Evolutionary conservation across 768 basidiomycete genomes (phyloP).

Genomic region (Bullera alba): DNA sequence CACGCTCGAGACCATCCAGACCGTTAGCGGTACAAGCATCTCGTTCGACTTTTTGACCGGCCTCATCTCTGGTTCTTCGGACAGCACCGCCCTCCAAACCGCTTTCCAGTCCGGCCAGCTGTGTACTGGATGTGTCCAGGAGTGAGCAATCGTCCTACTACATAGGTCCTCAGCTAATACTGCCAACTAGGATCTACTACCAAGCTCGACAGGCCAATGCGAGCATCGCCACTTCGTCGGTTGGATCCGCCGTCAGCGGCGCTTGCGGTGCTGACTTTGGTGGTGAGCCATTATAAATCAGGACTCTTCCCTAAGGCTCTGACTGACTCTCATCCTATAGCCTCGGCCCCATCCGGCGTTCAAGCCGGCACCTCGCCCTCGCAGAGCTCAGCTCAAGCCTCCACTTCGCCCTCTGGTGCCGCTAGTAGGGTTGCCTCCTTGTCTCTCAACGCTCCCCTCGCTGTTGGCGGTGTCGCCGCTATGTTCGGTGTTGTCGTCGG

Average conservation of each 20-base stretch:
- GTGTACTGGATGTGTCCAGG: conserved; percentile 44
- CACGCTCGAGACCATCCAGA: conserved; percentile 36
- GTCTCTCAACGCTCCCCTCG: no score
- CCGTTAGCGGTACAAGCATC: conserved; percentile 29
- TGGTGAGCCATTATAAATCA: conserved; percentile 16
- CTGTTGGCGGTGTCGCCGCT: no score
- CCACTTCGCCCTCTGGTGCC: no score
- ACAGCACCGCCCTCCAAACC: conserved; percentile 2
- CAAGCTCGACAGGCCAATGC: conserved; percentile 29
- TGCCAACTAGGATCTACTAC: conserved; percentile 34
- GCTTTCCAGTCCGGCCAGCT: conserved; percentile 25
- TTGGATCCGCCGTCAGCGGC: conserved; percentile 25
- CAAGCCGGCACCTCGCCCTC: no score
- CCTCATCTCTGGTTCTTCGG: conserved; percentile 24
- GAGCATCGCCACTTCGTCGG: conserved; percentile 17
- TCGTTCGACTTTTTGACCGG: conserved; percentile 27
- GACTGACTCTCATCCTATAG: not conserved
- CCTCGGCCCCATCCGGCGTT: no score
- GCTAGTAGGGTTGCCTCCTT: no score
- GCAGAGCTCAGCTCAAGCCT: no score
- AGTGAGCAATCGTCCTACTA: conserved; percentile 15
- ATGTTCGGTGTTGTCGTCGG: no score
- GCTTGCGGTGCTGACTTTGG: conserved; percentile 36
- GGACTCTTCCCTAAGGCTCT: not conserved
- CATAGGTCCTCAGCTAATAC: not conserved